These are phyloP conservation scores for Tanacetum coccineum DNA, from an alignment of 129 eudicot genomes.

Conservation along the genomic window DNA sequence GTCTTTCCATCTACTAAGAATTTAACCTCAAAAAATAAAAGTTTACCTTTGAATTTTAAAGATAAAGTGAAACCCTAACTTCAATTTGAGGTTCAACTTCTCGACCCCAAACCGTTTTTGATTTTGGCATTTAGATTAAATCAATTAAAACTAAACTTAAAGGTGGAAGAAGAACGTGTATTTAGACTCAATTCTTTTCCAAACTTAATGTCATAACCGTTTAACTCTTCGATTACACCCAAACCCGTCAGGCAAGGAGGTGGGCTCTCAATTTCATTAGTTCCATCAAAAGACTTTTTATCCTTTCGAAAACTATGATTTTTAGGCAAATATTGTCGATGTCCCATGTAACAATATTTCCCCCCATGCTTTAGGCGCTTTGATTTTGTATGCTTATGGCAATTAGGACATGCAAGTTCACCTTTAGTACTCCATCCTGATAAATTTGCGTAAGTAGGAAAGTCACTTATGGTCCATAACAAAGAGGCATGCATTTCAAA, in stretches of 20 bases:
- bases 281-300: slow-evolving; percentile 10
- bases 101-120: no score
- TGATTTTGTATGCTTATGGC: neutral
- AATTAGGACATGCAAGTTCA: neutral
- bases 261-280: neutral
- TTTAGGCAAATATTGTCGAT: neutral
- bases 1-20: slow-evolving; percentile 20
- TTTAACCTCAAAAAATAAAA: no score
- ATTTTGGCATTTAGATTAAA: neutral
- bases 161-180: no score
- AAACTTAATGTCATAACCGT: slow-evolving; percentile 1
- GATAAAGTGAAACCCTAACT: no score
- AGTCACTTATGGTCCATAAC: no score
- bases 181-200: no score
- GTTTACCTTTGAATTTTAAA: no score
- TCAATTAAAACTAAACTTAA: no score
- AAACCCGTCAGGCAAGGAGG: neutral
- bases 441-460: no score
- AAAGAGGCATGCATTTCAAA: no score
- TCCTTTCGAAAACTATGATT: neutral
- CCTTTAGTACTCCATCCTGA: no score
- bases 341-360: slow-evolving; percentile 7
- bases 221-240: neutral
- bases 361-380: neutral
- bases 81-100: no score